Evolutionary conservation across 2,329 filamentous ascomycete genomes (phyloP), one percentile per base, ranked within the genome.

Genomic region (Venturiaceae sp.): DNA sequence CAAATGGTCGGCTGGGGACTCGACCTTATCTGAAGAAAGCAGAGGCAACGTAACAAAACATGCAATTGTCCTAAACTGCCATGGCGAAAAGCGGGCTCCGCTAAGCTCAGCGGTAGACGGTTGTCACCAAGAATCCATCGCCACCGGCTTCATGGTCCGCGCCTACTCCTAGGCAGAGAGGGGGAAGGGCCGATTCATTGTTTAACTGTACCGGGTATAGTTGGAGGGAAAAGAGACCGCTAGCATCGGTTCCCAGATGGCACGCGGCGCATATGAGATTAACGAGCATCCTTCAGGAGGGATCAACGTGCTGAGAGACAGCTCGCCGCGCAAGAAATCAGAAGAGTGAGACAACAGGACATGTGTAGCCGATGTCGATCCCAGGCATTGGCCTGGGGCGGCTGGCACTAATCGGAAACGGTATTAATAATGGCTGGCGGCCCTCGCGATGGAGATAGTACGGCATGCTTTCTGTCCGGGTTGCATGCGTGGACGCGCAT

Each of bases 21-120:
- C 11, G 44, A 50, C 44, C 44, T 50, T 50, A 50, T 50, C 44
- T 50, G 44, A 50, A n/a, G 23, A 50, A 30, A n/a, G n/a, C n/a
- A n/a, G n/a, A n/a, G 26, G 9, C 44, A 50, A 11, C 44, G 44
- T 23, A n/a, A 16, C 44, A 26, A 30, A 30, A 50, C 5, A 50
- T 50, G 44, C 44, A 16, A 50, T 16, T 30, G 39, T 5, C 39
- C 39, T 30, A 26, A 16, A 47, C 23, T 47, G 44, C 5, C 44
- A 50, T 50, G 44, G 44, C 23, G 44, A 32, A 50, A 50, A 30
- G 44, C 26, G 44, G 44, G 41, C 41, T 30, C n/a, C n/a, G 41
- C 41, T n/a, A 47, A 26, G 21, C 8, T 46, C 41, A 28, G 41
- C 37, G 37, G 41, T 28, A 28, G 41, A 47, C 44, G 44, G 44